phyloP scores from a whole-genome alignment of 768 basidiomycete genomes.

The Neoboletus subvelutipes region DNA sequence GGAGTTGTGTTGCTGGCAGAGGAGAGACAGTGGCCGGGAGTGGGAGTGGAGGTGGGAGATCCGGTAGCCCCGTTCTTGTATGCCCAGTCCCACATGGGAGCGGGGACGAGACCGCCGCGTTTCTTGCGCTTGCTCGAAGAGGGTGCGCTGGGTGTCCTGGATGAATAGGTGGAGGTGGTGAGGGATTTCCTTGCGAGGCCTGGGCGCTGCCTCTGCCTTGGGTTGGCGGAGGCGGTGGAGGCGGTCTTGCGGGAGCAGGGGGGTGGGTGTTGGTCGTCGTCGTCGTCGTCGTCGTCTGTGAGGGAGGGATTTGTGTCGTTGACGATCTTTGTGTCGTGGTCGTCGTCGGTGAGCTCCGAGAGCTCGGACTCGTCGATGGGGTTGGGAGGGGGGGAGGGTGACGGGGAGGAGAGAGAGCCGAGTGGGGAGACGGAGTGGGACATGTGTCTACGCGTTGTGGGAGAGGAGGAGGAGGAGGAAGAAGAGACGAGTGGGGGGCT shows the following conservation, averaged over 20 bases:
- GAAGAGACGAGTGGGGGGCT: neutral
- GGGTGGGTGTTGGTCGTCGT: constrained; percentile 18
- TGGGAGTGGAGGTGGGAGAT: constrained; percentile 17
- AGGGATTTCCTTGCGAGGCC: constrained; percentile 7
- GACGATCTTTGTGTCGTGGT: constrained; percentile 49
- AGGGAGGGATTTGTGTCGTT: constrained; percentile 30
- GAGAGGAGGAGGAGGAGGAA: too few relatives aligned
- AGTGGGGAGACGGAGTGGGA: constrained; percentile 38
- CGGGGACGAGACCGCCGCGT: constrained; percentile 69
- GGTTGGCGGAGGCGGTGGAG: neutral
- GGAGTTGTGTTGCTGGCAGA: neutral
- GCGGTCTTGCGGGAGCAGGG: constrained; percentile 17
- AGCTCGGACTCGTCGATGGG: constrained; percentile 65
- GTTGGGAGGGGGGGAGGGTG: constrained; percentile 53
- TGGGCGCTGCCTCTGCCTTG: constrained; percentile 13
- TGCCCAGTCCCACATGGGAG: constrained; percentile 87
- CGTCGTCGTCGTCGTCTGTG: constrained; percentile 17
- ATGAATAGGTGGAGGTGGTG: neutral
- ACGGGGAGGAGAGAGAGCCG: constrained; percentile 67
- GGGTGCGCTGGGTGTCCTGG: constrained; percentile 7
- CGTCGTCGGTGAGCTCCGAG: constrained; percentile 82
- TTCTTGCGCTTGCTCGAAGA: constrained; percentile 42
- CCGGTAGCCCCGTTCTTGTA: constrained; percentile 42
- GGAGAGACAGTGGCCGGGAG: constrained; percentile 5
- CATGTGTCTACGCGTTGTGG: constrained; percentile 8